These are phyloP conservation scores for Fraxinus greggii DNA, from an alignment of 305 asterid genomes.

Conservation along the genomic window DNA sequence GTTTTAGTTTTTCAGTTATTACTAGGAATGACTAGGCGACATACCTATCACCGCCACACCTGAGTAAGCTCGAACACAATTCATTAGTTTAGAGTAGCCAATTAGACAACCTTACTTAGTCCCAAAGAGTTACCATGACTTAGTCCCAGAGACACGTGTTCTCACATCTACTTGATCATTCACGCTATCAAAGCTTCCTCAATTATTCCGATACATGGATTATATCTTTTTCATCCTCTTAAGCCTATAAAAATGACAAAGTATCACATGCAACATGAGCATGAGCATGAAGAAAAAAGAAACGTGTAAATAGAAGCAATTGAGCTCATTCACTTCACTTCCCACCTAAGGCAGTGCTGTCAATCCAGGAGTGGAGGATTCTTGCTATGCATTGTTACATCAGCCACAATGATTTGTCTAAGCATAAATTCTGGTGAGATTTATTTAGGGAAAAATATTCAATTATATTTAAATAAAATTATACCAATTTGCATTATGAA, in stretches of 20 bases:
- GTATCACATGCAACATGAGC: neutral
- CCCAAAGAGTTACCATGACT: no score
- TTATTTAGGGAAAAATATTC: neutral
- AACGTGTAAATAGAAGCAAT: neutral
- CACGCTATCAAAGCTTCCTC: no score
- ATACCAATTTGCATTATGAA: no score
- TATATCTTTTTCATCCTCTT: no score
- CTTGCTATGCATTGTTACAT: neutral
- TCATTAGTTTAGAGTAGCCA: neutral
- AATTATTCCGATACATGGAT: neutral
- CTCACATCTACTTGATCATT: neutral
- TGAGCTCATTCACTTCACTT: neutral
- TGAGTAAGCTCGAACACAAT: neutral
- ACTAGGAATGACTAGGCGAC: neutral
- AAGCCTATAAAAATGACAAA: neutral
- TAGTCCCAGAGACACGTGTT: neutral
- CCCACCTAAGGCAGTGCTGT: neutral
- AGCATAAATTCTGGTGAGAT: neutral
- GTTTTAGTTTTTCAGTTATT: neutral
- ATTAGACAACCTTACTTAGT: no score
- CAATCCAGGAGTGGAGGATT: neutral
- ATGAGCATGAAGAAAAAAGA: neutral
- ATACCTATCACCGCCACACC: neutral
- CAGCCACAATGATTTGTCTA: neutral
- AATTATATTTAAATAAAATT: no score